Base-by-base conservation (phyloP, 768 basidiomycete species). In the Boletus rufocinnamomeus region DNA sequence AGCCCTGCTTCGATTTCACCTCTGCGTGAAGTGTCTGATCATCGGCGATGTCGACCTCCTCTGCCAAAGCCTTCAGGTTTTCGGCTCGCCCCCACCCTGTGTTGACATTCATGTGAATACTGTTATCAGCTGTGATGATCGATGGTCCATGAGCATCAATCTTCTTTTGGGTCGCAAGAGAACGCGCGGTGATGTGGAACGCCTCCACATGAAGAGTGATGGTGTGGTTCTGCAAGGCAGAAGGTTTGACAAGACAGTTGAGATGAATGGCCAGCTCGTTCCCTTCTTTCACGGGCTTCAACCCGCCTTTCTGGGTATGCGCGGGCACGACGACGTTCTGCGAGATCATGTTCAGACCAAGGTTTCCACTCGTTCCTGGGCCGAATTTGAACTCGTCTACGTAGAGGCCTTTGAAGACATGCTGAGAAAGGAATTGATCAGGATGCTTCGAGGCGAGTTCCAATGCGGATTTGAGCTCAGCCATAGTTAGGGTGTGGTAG, bases 331-430 rank as follows among this genome's bases (percentile, higher is more conserved):
- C n/a, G n/a, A 50, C 9, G 21, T 21, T 23, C 0, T 53, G 56
- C 3, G 61, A 63, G 28, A 63, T 54, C 56, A 48, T 63, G 35
- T 63, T 59, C 45, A 16, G 8, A 8, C 45, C 53, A 10, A 52
- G 50, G 1, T 41, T 44, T n/a, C 60, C 50, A 13, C 40, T 37
- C 30, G 14, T 21, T 19, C 45, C 59, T 16, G 5, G 32, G 19
- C 40, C 21, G 14, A 54, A 60, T 43, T 44, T 48, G 59, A 60
- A 60, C 14, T 60, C 47, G 19, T 63, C 55, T 30, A 58, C 19
- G 8, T 21, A 4, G 28, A 53, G 47, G 10, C 16, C 43, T 1
- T 21, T 32, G 25, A 62, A 57, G 50, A 56, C 50, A 3, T 35
- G 2, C 2, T 40, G 2, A 1, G 34, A 11, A 3, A 61, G 23